Evolutionary conservation across 2,329 filamentous ascomycete species (phyloP).

Genomic region (Paracorniculantispora psalliotae): DNA sequence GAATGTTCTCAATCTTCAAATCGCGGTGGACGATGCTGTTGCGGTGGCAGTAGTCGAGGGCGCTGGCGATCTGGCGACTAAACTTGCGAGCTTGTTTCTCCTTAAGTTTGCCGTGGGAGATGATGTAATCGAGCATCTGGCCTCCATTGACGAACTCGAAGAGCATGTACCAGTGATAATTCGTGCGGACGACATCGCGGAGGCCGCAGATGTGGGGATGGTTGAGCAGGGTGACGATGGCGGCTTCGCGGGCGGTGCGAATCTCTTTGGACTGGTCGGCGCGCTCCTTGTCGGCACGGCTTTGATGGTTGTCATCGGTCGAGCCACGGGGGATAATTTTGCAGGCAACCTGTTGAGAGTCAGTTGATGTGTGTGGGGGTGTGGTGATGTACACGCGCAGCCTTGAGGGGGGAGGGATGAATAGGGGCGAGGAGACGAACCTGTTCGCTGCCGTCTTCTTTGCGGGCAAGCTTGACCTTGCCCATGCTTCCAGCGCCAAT

Average conservation of each 20-base stretch:
- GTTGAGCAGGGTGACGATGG: conserved; percentile 89
- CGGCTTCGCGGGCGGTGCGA: conserved; percentile 87
- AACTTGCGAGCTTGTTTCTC: conserved; percentile 98
- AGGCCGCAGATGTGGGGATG: conserved; percentile 96
- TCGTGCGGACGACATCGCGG: conserved; percentile 89
- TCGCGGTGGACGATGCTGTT: conserved; percentile 98
- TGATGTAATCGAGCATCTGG: conserved; percentile 99
- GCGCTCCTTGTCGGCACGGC: conserved; percentile 70
- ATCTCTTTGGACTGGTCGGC: conserved; percentile 97
- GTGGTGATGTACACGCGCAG: conserved; percentile 2
- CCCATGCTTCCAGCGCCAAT: conserved; percentile 98
- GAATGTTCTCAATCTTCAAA: conserved; percentile 97
- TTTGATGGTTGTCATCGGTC: conserved; percentile 75
- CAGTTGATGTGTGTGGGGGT: conserved; percentile 1
- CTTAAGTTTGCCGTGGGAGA: conserved; percentile 93
- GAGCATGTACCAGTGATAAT: conserved; percentile 99
- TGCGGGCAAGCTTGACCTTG: conserved; percentile 93
- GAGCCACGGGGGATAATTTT: conserved; percentile 94
- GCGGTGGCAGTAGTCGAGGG: conserved; percentile 92
- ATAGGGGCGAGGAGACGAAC: conserved; percentile 41
- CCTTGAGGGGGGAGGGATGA: neutral
- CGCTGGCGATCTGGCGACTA: conserved; percentile 92
- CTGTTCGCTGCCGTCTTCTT: conserved; percentile 86
- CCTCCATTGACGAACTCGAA: conserved; percentile 99
- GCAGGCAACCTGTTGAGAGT: conserved; percentile 68